Conservation (phyloP, 805 yeast genomes). For the Sungouiozyma ichnusensis region DNA sequence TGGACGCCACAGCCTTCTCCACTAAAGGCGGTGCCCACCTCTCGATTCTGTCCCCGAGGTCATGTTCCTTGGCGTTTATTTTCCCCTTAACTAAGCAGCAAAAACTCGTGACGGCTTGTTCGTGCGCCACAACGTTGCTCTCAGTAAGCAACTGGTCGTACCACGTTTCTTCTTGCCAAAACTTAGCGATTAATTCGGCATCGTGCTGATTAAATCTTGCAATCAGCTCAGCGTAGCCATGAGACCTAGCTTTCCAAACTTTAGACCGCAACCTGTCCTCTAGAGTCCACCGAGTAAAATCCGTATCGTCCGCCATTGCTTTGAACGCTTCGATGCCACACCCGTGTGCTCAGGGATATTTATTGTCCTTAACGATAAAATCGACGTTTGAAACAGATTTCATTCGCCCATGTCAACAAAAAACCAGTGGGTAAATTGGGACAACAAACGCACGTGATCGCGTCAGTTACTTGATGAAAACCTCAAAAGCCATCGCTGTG, state of each 20-base stretch:
- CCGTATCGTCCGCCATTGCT: constrained; percentile 42
- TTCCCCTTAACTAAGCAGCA: not conserved
- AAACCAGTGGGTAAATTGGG: no score
- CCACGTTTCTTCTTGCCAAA: constrained; percentile 42
- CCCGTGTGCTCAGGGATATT: no score
- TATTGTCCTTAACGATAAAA: no score
- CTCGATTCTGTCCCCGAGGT: not conserved
- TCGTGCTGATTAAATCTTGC: constrained; percentile 36
- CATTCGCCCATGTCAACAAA: no score
- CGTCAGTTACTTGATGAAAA: no score
- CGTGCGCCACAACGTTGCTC: constrained; percentile 86
- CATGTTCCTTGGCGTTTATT: not conserved
- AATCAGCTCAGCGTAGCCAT: constrained; percentile 63
- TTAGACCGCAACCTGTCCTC: constrained; percentile 58
- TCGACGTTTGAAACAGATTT: no score
- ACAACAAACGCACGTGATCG: no score
- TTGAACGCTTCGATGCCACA: no score
- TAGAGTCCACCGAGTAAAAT: constrained; percentile 52
- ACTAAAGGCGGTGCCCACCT: constrained; percentile 35
- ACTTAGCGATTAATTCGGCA: constrained; percentile 13
- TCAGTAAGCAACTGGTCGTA: constrained; percentile 58
- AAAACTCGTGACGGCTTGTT: constrained; percentile 44
- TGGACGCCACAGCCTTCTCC: constrained; percentile 73
- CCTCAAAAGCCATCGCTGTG: no score
- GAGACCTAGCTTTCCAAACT: constrained; percentile 79